A percentile compares a stretch with the other conserved stretches of the same genome.
Evolutionary conservation across 495 filamentous ascomycete genomes (phyloP).

Genomic region (Glarea lozoyensis): DNA sequence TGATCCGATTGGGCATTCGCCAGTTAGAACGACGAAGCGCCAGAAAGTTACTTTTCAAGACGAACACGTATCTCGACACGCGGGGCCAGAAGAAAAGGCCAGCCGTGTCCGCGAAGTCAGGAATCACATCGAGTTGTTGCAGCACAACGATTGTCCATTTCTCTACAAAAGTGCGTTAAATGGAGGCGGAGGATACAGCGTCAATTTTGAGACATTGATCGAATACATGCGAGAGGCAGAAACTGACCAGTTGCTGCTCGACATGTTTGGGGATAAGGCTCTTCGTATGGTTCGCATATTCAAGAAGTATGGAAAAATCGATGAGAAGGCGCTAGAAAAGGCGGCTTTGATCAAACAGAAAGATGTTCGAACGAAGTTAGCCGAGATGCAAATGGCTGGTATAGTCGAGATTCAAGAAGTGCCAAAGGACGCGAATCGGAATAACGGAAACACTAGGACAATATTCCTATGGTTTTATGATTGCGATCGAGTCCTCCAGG

Average conservation of each 20-base stretch:
- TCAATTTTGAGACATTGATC: constrained; percentile 66
- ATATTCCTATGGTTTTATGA: constrained; percentile 92
- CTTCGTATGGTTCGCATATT: constrained; percentile 74
- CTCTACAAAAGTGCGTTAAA: constrained; percentile 44
- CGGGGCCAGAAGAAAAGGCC: constrained; percentile 20
- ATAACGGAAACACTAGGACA: constrained; percentile 55
- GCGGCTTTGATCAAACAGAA: constrained; percentile 69
- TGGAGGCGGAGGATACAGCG: constrained; percentile 64
- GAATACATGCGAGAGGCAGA: constrained; percentile 60
- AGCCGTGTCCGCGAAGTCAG: constrained; percentile 48
- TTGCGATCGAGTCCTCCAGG: constrained; percentile 51
- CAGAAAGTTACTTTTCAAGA: constrained; percentile 21
- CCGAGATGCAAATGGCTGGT: constrained; percentile 70
- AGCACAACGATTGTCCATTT: constrained; percentile 63
- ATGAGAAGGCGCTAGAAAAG: constrained; percentile 74
- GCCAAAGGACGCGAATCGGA: constrained; percentile 66
- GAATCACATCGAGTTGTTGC: constrained; percentile 68
- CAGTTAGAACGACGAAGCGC: constrained; percentile 12
- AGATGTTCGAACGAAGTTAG: constrained; percentile 71
- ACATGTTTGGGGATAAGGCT: constrained; percentile 65
- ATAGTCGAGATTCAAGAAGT: constrained; percentile 88
- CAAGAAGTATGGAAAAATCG: constrained; percentile 76
- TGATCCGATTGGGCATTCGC: constrained; percentile 14
- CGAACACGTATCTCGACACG: constrained; percentile 16
- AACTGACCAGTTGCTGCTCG: constrained; percentile 66